A percentile compares a stretch with the other conserved stretches of the same genome.
phyloP scores from a whole-genome alignment of 2,329 filamentous ascomycete species.

The Pezizomycotina sp. region DNA sequence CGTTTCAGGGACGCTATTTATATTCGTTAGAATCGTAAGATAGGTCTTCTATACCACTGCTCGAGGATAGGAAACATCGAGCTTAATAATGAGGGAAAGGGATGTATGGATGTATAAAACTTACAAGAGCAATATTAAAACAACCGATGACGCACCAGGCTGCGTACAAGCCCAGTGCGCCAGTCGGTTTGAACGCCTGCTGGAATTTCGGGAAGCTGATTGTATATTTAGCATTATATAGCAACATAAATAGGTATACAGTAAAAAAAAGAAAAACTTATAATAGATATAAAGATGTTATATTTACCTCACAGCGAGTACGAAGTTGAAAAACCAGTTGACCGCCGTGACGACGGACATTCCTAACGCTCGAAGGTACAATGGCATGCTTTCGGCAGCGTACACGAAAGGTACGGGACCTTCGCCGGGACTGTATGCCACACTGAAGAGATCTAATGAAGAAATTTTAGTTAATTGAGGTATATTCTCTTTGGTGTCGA shows the following conservation, averaged over 20 bases:
- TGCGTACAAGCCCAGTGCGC: slow-evolving; percentile 40
- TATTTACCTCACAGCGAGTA: too few species aligned
- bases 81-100: too few species aligned
- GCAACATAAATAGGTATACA: background rate
- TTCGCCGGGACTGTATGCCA: slow-evolving; percentile 48
- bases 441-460: slow-evolving; percentile 37
- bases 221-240: too few species aligned
- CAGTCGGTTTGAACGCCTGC: slow-evolving; percentile 31
- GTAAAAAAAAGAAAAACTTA: background rate
- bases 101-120: too few species aligned
- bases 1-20: slow-evolving; percentile 44
- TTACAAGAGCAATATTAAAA: slow-evolving; percentile 42
- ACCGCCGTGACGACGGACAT: slow-evolving; percentile 55
- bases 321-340: slow-evolving; percentile 43
- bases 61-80: too few species aligned
- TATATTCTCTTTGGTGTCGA: background rate
- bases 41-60: too few species aligned
- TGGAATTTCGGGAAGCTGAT: slow-evolving; percentile 46
- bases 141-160: slow-evolving; percentile 40
- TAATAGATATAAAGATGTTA: slow-evolving; percentile 6
- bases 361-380: slow-evolving; percentile 52
- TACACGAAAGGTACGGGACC: slow-evolving; percentile 53
- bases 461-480: background rate
- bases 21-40: too few species aligned
- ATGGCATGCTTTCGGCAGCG: slow-evolving; percentile 50